A percentile compares a stretch with the other conserved stretches of the same genome.
Conservation (phyloP, 768 basidiomycete genomes). For the Daedaleopsis nitida region DNA sequence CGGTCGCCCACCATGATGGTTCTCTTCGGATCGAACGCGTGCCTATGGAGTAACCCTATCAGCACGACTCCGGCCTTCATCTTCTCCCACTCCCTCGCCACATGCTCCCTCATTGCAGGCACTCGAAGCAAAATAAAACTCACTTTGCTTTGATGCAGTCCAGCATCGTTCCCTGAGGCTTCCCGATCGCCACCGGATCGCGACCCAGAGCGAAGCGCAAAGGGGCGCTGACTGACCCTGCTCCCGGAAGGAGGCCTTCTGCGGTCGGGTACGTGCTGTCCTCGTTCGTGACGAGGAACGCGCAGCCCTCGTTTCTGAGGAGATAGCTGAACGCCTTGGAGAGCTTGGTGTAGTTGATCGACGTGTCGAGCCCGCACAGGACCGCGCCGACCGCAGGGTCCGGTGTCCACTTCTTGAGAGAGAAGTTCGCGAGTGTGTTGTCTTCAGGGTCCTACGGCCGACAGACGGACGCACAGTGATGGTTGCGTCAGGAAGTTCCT, state of each 20-base stretch:
- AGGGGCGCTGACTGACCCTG: constrained; percentile 83
- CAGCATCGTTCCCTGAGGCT: constrained; percentile 90
- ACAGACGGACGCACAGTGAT: background rate
- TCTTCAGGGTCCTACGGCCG: constrained; percentile 76
- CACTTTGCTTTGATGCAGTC: constrained; percentile 87
- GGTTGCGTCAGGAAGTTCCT: no score
- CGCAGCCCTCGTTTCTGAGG: constrained; percentile 73
- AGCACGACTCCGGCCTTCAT: background rate
- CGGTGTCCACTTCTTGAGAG: constrained; percentile 63
- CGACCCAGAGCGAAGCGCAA: constrained; percentile 70
- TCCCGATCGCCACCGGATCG: constrained; percentile 82
- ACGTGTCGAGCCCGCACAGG: constrained; percentile 87
- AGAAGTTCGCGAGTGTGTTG: constrained; percentile 70
- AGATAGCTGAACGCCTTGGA: constrained; percentile 93
- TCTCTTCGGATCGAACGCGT: constrained; percentile 79
- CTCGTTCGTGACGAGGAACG: constrained; percentile 89
- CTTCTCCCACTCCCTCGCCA: background rate
- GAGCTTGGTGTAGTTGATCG: constrained; percentile 91
- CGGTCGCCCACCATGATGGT: constrained; percentile 98
- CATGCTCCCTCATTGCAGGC: background rate
- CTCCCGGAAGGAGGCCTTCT: constrained; percentile 76
- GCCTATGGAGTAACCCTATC: constrained; percentile 44
- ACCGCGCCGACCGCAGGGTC: constrained; percentile 90
- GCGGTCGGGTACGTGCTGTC: constrained; percentile 89
- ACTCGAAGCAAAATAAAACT: constrained; percentile 10